A percentile compares a stretch with the other conserved stretches of the same genome.
Conservation (phyloP, 1,284 basidiomycete species). For the Ganoderma sinense region DNA sequence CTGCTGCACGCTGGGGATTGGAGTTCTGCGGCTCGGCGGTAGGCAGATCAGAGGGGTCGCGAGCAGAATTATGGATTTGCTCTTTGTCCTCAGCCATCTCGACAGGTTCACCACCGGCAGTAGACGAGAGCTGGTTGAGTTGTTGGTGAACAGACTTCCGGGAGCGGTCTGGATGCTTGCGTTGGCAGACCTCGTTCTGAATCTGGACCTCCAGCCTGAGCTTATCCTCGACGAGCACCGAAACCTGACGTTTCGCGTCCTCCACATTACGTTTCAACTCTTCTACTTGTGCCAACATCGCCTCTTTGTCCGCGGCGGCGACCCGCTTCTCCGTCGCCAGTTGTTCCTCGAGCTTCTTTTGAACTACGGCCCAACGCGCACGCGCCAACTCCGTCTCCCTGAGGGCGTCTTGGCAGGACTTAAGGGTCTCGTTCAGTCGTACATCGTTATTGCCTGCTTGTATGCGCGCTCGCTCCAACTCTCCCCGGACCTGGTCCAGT, state of each 20-base stretch:
- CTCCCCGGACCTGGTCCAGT: not conserved
- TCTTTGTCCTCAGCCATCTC: not conserved
- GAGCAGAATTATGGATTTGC: not conserved
- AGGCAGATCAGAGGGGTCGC: not conserved
- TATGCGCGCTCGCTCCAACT: slow-evolving; percentile 1
- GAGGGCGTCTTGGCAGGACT: not conserved
- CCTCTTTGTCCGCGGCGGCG: not conserved
- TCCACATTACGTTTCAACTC: slow-evolving; percentile 13
- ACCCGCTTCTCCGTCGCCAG: slow-evolving; percentile 9
- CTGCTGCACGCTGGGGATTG: no score
- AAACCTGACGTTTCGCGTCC: slow-evolving; percentile 7
- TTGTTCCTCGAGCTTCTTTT: slow-evolving; percentile 9
- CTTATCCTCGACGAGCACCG: slow-evolving; percentile 16
- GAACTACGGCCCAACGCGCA: slow-evolving; percentile 1
- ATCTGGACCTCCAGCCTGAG: slow-evolving; percentile 10
- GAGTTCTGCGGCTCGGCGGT: not conserved
- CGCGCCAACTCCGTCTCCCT: slow-evolving; percentile 7
- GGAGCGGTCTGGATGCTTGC: not conserved
- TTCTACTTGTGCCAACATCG: slow-evolving; percentile 11
- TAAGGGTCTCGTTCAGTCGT: not conserved
- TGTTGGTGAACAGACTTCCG: not conserved
- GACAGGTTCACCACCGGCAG: not conserved
- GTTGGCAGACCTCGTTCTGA: slow-evolving; percentile 3
- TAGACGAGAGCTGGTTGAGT: not conserved
- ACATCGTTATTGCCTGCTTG: not conserved